Evolutionary conservation across 192 early-diverging fungal genomes (phyloP).

Genomic region (Backusella morwellensis): DNA sequence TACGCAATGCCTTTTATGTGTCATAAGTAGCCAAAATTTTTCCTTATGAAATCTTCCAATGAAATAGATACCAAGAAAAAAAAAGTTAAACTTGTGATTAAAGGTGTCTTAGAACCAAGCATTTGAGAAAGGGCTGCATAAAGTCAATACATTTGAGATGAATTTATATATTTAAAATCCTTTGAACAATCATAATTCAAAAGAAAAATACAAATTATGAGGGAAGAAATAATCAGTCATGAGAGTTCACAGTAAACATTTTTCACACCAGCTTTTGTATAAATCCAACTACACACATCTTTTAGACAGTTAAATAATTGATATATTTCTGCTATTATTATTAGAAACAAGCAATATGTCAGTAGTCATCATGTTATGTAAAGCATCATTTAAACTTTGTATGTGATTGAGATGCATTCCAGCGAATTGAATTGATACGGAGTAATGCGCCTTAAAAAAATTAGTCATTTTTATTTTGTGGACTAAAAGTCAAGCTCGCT

Average conservation of each 20-base stretch:
- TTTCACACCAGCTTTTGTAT: background rate
- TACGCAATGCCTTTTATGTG: background rate
- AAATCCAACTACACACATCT: background rate
- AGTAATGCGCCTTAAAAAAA: background rate
- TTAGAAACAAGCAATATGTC: too few species aligned
- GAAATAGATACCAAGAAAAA: background rate
- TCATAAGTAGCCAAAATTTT: background rate
- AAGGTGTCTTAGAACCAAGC: background rate
- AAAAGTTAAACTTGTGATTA: background rate
- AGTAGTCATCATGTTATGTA: too few species aligned
- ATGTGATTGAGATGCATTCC: background rate
- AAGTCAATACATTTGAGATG: background rate
- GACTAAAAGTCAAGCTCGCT: too few species aligned
- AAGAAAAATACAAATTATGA: background rate
- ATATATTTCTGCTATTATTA: too few species aligned
- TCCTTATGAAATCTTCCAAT: background rate
- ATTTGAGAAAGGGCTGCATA: background rate
- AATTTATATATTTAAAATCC: background rate
- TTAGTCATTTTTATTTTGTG: background rate
- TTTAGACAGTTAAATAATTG: too few species aligned
- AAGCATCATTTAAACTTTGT: background rate
- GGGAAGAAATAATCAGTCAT: background rate
- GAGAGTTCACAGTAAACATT: background rate
- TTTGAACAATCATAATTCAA: background rate
- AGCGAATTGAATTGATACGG: background rate